These are phyloP conservation scores for Coniferiporia sulphurascens DNA, from an alignment of 1,284 basidiomycete genomes.

Conservation along the genomic window DNA sequence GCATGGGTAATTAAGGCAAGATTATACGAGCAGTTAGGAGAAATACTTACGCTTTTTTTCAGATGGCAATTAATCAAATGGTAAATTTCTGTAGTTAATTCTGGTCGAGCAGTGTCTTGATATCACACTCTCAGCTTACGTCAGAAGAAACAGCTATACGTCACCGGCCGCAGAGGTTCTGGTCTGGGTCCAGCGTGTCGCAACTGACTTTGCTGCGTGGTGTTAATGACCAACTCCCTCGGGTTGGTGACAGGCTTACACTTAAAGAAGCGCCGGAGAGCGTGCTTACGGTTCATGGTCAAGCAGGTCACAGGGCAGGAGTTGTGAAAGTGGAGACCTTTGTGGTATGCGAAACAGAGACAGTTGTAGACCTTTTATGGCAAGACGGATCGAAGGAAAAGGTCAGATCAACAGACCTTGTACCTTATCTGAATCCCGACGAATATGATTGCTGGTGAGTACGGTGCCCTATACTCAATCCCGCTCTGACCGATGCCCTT, in stretches of 20 bases:
- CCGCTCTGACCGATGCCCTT: slow-evolving; percentile 6
- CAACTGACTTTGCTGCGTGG: slow-evolving; percentile 65
- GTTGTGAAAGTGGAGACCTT: slow-evolving; percentile 51
- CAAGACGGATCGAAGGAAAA: slow-evolving; percentile 75
- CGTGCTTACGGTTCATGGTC: slow-evolving; percentile 54
- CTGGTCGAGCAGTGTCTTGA: slow-evolving; percentile 12
- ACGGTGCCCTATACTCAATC: not conserved
- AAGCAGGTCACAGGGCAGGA: slow-evolving; percentile 39
- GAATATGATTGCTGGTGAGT: slow-evolving; percentile 82
- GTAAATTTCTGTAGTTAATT: slow-evolving; percentile 37
- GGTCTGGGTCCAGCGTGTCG: slow-evolving; percentile 61
- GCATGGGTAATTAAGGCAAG: slow-evolving; percentile 42
- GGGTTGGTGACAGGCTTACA: slow-evolving; percentile 62
- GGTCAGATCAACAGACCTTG: slow-evolving; percentile 56
- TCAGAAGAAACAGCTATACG: slow-evolving; percentile 48
- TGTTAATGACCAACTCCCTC: slow-evolving; percentile 57
- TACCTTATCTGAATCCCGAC: slow-evolving; percentile 80
- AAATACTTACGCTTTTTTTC: not conserved
- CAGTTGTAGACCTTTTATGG: slow-evolving; percentile 77
- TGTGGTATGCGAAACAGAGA: slow-evolving; percentile 66
- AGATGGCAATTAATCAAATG: slow-evolving; percentile 83
- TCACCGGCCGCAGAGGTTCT: slow-evolving; percentile 69
- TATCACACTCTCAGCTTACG: slow-evolving; percentile 45
- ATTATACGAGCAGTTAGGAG: not conserved
- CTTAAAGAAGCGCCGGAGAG: slow-evolving; percentile 43